Base-by-base conservation (phyloP, 768 basidiomycete genomes). In the Leccinum boreale region DNA sequence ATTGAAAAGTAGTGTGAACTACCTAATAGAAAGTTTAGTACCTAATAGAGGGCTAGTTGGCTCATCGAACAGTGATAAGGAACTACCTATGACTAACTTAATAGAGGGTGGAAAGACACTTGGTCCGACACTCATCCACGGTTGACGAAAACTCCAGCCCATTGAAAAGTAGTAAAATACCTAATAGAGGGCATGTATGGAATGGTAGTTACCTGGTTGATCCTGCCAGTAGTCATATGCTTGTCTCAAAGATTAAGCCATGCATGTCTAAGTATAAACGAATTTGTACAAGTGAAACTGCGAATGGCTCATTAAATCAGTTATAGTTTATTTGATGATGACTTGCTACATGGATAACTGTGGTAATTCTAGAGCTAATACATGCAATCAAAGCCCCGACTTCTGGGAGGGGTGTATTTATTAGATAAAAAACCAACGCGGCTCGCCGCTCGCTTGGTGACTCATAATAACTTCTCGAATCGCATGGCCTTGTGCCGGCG, bases 151-250 rank as follows among this genome's bases (percentile, higher is more conserved):
- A 53, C 26, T 44, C 52, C 39, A 29, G 52, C 39, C 39, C n/a
- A 10, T 42, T n/a, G 26, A 53, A 42, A 24, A 24, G 26, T 19
- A 9, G n/a, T 42, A 4, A 14, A 42, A 8, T 14, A 26, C 52
- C 15, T 53, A 53, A 44, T 53, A 53, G 52, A 44, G 39, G 39
- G 52, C 39, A n/a, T 7, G 9, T 12, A 31, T n/a, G 53, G 23
- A 47, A 26, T 0, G 14, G 78, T 84, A 84, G 84, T 85, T 85
- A 86, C 83, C 85, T 85, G 85, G 85, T 86, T 86, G 85, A 86
- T 86, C 83, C 84, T 86, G 84, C 85, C 83, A 86, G 84, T 86
- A 85, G 84, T 85, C 82, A 85, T 85, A 86, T 86, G 85, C 85
- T 85, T 86, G 85, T 85, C 84, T 85, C 84, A 85, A 85, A 85